Base-by-base conservation (phyloP, 768 basidiomycete genomes). In the Pisolithus marmoratus region DNA sequence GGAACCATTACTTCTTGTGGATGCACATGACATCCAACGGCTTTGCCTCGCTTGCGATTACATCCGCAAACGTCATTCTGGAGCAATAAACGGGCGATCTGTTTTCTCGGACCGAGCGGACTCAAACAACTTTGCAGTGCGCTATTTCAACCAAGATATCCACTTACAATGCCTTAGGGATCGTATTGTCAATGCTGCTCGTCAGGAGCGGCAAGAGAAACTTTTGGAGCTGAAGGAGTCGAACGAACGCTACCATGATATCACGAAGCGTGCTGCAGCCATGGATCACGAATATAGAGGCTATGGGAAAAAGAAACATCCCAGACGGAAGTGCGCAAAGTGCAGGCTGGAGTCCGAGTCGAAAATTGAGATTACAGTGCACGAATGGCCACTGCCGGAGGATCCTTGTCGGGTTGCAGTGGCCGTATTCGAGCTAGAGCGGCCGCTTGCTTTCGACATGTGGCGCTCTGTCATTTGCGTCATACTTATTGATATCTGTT, bases 321-420 rank as follows among this genome's bases (percentile, higher is more conserved):
- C 6, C 54, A 56, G 41, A 3, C 11, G 11, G 6, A 17, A 1
- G 0, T 71, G 68, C 50, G 2, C 29, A 0, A 70, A 63, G 49
- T 73, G 72, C 43, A 29, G 17, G 4, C 41, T 68, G 17, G 34
- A 60, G 11, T 49, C 46, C 5, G 6, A 61, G 49, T 63, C 66
- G 0, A 15, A 38, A 0, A 50, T 75, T 58, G 15, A 5, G 0
- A 76, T 78, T n/a, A 5, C 22, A 2, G 59, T 72, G 6, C 64
- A 72, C 40, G 76, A 78, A 55, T 74, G 74, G 74, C 76, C 76
- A 0, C 55, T 78, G n/a, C 73, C 76, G 7, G 22, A 49, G 2
- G 45, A 60, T 23, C 20, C 14, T 7, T 8, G 52, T 8, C 38
- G 52, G 7, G 62, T 61, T 0, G 58, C 68, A 46, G 51, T 58